These are phyloP conservation scores for Drechslera avenae DNA, from an alignment of 2,329 filamentous ascomycete species.

Conservation along the genomic window DNA sequence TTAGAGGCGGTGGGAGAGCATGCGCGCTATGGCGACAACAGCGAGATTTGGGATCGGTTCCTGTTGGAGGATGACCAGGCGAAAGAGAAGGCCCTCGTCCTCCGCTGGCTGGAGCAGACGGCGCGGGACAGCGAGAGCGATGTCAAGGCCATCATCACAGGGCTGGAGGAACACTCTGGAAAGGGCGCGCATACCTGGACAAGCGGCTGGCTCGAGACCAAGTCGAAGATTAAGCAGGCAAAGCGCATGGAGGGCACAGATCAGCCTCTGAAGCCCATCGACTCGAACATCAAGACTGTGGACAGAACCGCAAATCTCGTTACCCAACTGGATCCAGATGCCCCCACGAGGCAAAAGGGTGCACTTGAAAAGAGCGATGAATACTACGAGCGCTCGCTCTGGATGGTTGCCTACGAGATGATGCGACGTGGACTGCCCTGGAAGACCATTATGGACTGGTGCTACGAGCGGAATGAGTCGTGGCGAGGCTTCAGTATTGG, in stretches of 20 bases:
- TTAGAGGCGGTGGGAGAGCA: slow-evolving; percentile 40
- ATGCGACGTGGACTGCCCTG: slow-evolving; percentile 80
- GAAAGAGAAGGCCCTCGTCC: slow-evolving; percentile 76
- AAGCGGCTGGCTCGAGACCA: slow-evolving; percentile 91
- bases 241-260: slow-evolving; percentile 69
- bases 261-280: slow-evolving; percentile 40
- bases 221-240: slow-evolving; percentile 84
- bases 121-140: slow-evolving; percentile 70
- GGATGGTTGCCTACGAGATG: slow-evolving; percentile 94
- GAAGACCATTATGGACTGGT: slow-evolving; percentile 81
- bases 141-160: slow-evolving; percentile 75
- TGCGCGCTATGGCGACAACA: slow-evolving; percentile 62
- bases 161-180: slow-evolving; percentile 73
- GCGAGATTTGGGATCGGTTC: slow-evolving; percentile 74
- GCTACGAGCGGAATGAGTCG: slow-evolving; percentile 79
- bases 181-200: slow-evolving; percentile 69
- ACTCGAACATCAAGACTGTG: slow-evolving; percentile 54
- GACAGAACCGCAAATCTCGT: slow-evolving; percentile 67
- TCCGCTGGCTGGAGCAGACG: slow-evolving; percentile 85
- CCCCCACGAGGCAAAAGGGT: slow-evolving; percentile 76
- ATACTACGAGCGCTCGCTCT: slow-evolving; percentile 87
- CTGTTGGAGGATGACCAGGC: slow-evolving; percentile 73
- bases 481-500: slow-evolving; percentile 89
- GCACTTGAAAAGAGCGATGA: slow-evolving; percentile 81
- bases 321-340: slow-evolving; percentile 91